A percentile compares a stretch with the other conserved stretches of the same genome.
Conservation (phyloP, 2,329 filamentous ascomycete species). For the Canariomyces notabilis region DNA sequence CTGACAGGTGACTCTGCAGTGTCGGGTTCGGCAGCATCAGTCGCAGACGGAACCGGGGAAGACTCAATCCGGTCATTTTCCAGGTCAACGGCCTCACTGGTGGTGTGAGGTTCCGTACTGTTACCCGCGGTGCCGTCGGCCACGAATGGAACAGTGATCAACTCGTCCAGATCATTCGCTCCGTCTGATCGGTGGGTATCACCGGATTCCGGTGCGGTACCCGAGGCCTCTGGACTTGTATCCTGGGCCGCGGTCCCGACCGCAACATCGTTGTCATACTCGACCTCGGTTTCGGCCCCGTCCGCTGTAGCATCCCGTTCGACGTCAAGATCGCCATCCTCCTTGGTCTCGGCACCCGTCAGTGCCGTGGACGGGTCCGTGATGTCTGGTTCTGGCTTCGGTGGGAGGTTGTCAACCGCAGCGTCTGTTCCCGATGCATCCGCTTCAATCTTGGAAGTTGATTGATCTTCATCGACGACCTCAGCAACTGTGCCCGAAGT, state of each 20-base stretch:
- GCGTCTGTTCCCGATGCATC: background rate
- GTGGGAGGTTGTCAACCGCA: background rate
- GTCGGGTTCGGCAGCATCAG: background rate
- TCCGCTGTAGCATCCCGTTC: background rate
- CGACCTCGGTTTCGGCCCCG: background rate
- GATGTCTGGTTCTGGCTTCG: background rate
- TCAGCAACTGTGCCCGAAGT: background rate
- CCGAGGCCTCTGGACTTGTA: background rate
- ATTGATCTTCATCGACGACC: background rate
- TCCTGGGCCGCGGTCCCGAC: background rate
- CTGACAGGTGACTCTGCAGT: background rate
- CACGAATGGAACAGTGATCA: background rate
- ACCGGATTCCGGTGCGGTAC: background rate
- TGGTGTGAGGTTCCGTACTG: no score
- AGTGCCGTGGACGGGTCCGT: no score
- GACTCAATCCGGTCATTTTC: background rate
- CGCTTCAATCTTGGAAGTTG: background rate
- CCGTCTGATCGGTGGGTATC: background rate
- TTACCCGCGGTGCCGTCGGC: no score
- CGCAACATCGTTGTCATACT: background rate
- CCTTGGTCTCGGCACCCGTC: background rate
- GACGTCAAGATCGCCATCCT: background rate
- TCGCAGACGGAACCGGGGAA: background rate
- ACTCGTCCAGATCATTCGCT: background rate
- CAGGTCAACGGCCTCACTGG: no score